These are phyloP conservation scores for Murraya koenigii DNA, from an alignment of 345 rosid genomes.

Conservation along the genomic window DNA sequence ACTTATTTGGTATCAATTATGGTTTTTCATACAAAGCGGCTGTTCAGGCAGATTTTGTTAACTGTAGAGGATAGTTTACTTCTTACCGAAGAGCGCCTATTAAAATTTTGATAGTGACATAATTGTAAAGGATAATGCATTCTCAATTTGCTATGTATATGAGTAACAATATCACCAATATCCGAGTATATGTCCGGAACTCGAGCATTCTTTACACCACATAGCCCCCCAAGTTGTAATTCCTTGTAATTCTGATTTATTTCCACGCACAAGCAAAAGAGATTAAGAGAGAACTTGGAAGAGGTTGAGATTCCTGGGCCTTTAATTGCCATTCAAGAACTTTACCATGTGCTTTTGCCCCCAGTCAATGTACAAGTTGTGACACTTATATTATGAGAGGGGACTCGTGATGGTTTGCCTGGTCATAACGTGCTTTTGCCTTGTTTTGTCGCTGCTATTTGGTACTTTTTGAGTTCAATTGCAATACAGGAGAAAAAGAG, in stretches of 20 bases:
- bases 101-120: not conserved
- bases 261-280: not conserved
- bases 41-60: not conserved
- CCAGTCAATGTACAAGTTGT: not conserved
- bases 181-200: not conserved
- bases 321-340: not conserved
- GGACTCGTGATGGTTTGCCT: not conserved
- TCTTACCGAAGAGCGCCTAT: not conserved
- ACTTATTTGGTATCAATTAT: not conserved
- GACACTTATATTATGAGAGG: not conserved
- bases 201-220: no score
- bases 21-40: not conserved
- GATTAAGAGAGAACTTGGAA: not conserved
- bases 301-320: not conserved
- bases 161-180: not conserved
- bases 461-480: not conserved
- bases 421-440: no score
- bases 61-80: not conserved
- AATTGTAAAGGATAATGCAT: not conserved
- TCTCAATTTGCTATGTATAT: not conserved
- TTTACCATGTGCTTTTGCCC: not conserved
- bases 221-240: no score
- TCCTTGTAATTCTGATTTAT: no score
- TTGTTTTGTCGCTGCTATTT: not conserved
- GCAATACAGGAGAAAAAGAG: not conserved